Base-by-base conservation (phyloP, 108 stramenopile species). In the Pseudonitzschia multiseries region DNA sequence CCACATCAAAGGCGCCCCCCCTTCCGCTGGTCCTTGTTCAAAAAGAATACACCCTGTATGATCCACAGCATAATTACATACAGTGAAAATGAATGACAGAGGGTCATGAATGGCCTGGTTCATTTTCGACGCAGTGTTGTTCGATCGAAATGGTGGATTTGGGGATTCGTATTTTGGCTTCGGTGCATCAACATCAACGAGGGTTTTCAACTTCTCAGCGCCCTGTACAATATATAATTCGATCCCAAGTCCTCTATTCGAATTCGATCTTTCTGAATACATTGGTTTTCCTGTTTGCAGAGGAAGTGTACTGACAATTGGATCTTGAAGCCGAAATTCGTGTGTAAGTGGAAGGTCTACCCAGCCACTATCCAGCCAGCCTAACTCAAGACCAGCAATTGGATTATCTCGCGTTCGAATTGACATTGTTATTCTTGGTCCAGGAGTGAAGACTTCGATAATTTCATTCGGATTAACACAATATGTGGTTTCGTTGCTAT, bases 31-130 rank as follows among this genome's bases (percentile, higher is more conserved):
- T 50, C 13, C 72, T 60, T 76, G 75, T 73, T 89, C 89, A 70
- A 95, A 91, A 13, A 95, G 73, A 21, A 91, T 56, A 40, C 79
- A 77, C 6, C 94, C 94, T 24, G 91, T 92, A 74, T 95, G 94
- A 74, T 95, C 94, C 22, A 95, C 81, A 48, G 80, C 87, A 71
- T 87, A 91, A 57, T 88, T 89, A 60, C 80, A 79, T 8, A 88
- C 88, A 27, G 88, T 84, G 8, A 93, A 50, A n/a, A 81, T 78
- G 52, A 92, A 81, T 14, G 79, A 79, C 1, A 78, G 46, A 18
- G 81, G 66, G 4, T 57, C 44, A 40, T 69, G 60, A 24, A 18
- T 64, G 26, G 29, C 50, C 0, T 29, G 14, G 26, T 73, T 26
- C 50, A 43, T 69, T 60, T 65, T 52, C 12, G 18, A 28, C 14